These are phyloP conservation scores for Ceratobasidium theobromae DNA, from an alignment of 1,284 basidiomycete species.

Conservation along the genomic window DNA sequence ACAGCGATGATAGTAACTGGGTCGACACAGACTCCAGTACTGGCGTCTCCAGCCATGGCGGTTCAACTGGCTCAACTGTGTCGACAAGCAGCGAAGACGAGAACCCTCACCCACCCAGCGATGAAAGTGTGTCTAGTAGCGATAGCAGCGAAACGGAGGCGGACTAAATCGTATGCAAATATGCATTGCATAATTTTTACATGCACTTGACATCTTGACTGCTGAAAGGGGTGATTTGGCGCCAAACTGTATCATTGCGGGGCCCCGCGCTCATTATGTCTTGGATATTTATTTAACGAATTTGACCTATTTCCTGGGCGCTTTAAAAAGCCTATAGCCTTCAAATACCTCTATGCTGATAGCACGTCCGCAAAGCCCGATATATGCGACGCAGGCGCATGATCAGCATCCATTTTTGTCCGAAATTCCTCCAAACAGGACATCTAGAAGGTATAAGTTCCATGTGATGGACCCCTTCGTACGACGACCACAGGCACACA, in stretches of 20 bases:
- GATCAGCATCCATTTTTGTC: constrained; percentile 20
- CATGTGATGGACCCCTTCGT: constrained; percentile 8
- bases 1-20: neutral
- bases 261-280: neutral
- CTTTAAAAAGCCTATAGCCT: too few species aligned
- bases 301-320: neutral
- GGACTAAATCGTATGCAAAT: too few species aligned
- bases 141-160: neutral
- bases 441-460: constrained; percentile 7
- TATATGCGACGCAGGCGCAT: neutral
- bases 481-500: constrained; percentile 6
- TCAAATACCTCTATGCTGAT: too few species aligned
- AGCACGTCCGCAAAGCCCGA: neutral
- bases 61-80: neutral
- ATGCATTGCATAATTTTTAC: too few species aligned
- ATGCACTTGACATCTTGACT: too few species aligned
- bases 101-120: neutral
- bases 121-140: neutral
- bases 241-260: too few species aligned
- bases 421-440: neutral
- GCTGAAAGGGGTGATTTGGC: too few species aligned
- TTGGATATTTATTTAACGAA: too few species aligned
- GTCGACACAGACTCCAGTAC: neutral
- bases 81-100: neutral
- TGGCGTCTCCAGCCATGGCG: neutral